Evolutionary conservation across 202 grass and related monocot species (phyloP).

Genomic region (Hordeum pubiflorum): DNA sequence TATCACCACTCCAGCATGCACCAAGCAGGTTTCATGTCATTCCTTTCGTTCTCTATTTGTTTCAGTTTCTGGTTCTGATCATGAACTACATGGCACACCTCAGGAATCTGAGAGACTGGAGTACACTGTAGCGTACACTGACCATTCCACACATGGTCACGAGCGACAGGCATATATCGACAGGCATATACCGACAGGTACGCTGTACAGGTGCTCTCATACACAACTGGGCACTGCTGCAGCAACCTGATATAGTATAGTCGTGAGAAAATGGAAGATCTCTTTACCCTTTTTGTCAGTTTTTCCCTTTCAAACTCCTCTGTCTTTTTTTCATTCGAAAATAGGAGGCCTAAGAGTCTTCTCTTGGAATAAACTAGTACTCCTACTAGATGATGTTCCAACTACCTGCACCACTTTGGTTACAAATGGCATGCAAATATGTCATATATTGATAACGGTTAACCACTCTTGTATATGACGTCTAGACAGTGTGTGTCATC

Average conservation of each 20-base stretch:
- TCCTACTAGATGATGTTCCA: conserved; percentile 17
- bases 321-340: background rate
- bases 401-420: conserved; percentile 9
- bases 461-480: background rate
- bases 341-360: background rate
- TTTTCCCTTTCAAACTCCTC: background rate
- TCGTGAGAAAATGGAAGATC: background rate
- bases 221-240: background rate
- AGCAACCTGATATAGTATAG: background rate
- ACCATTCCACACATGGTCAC: background rate
- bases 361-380: background rate
- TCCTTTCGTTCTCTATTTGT: background rate
- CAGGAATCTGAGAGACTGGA: background rate
- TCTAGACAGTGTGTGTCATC: background rate
- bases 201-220: background rate
- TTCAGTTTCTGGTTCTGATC: background rate
- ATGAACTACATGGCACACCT: background rate
- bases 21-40: background rate
- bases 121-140: background rate
- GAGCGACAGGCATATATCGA: background rate
- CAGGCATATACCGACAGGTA: background rate
- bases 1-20: background rate
- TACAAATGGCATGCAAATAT: background rate
- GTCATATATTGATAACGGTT: background rate
- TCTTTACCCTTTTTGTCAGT: background rate